A percentile compares a stretch with the other conserved stretches of the same genome.
Conservation (phyloP, 2,329 filamentous ascomycete genomes). For the Venturia oleaginea region DNA sequence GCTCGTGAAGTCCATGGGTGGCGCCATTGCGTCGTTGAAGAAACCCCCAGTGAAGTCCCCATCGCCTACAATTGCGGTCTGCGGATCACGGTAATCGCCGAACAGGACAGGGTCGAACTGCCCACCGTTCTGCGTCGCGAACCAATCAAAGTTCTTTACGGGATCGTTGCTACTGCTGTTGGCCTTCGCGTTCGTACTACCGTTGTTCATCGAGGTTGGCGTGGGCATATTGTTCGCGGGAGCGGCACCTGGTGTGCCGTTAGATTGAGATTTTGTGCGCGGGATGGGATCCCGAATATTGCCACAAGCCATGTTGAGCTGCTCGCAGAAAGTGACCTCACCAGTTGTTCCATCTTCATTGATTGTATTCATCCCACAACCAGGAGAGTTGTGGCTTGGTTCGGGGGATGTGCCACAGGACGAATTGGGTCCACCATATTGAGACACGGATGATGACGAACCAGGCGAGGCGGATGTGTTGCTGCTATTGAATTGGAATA, state of each 20-base stretch:
- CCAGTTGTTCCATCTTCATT: slow-evolving; percentile 43
- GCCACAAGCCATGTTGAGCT: slow-evolving; percentile 47
- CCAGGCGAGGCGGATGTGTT: slow-evolving; percentile 39
- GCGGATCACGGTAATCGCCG: slow-evolving; percentile 82
- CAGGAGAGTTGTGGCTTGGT: slow-evolving; percentile 61
- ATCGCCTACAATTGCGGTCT: slow-evolving; percentile 65
- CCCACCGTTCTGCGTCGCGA: slow-evolving; percentile 70
- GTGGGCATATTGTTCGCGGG: slow-evolving; percentile 23
- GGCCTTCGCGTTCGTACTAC: slow-evolving; percentile 19
- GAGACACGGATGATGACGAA: slow-evolving; percentile 42
- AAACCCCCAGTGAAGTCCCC: slow-evolving; percentile 61
- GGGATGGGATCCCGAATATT: slow-evolving; percentile 44
- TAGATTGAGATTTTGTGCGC: slow-evolving; percentile 36
- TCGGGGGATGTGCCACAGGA: slow-evolving; percentile 72
- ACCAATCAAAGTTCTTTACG: slow-evolving; percentile 21
- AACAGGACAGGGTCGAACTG: slow-evolving; percentile 89
- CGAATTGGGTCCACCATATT: slow-evolving; percentile 41
- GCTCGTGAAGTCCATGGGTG: slow-evolving; percentile 57
- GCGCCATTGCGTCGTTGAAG: slow-evolving; percentile 55
- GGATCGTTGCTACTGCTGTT: background rate
- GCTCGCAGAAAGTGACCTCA: slow-evolving; percentile 47
- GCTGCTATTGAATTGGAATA: slow-evolving; percentile 43
- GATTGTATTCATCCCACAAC: slow-evolving; percentile 7
- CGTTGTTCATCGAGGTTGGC: slow-evolving; percentile 19
- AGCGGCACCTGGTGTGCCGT: slow-evolving; percentile 22